Evolutionary conservation across 495 filamentous ascomycete species (phyloP).

Genomic region (Penicillium paxilli): DNA sequence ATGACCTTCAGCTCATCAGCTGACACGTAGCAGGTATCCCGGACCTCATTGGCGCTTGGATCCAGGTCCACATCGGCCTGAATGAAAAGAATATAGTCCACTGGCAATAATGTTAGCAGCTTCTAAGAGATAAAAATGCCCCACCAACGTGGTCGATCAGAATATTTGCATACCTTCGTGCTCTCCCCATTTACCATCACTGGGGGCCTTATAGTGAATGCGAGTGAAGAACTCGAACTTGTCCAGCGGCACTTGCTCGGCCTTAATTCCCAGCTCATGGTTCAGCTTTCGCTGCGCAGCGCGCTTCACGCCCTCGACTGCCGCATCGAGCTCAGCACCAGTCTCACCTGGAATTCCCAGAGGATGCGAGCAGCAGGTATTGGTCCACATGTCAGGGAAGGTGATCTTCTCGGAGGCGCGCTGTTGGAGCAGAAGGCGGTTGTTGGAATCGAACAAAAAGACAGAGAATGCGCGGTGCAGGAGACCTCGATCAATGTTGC

Average conservation of each 20-base stretch:
- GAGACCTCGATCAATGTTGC: conserved; percentile 92
- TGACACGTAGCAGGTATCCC: conserved; percentile 79
- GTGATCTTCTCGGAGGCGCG: conserved; percentile 97
- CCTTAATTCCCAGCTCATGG: conserved; percentile 92
- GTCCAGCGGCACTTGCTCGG: conserved; percentile 85
- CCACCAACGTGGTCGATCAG: no score
- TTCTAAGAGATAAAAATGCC: no score
- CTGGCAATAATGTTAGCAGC: conserved; percentile 42
- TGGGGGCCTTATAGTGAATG: conserved; percentile 97
- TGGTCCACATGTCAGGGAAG: conserved; percentile 99
- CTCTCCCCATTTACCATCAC: conserved; percentile 97
- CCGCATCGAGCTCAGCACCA: conserved; percentile 76
- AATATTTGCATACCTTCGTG: conserved; percentile 90
- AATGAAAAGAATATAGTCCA: conserved; percentile 99
- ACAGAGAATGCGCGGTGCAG: conserved; percentile 97
- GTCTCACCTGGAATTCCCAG: conserved; percentile 90
- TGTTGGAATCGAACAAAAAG: conserved; percentile 91
- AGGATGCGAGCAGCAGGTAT: conserved; percentile 98
- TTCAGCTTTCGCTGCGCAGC: conserved; percentile 90
- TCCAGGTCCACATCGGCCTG: conserved; percentile 84
- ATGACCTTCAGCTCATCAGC: conserved; percentile 78
- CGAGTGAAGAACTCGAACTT: conserved; percentile 92
- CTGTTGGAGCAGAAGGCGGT: conserved; percentile 91
- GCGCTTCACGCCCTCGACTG: conserved; percentile 80
- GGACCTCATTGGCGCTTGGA: conserved; percentile 83